Conservation (phyloP, 495 filamentous ascomycete species). For the Penicillium chermesinum region DNA sequence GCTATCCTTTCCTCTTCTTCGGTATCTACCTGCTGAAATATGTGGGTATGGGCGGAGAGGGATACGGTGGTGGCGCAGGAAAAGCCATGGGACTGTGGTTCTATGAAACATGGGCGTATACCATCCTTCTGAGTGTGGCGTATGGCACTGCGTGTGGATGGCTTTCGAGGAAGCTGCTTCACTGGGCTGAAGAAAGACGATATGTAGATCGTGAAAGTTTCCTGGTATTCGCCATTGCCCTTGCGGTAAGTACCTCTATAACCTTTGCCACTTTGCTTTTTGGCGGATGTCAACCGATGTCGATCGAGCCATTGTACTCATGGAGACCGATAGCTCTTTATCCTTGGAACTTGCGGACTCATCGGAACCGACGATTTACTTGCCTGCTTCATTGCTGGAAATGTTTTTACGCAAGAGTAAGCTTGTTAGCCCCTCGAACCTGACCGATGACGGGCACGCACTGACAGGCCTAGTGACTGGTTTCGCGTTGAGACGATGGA, state of each 20-base stretch:
- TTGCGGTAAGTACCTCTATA: constrained; percentile 54
- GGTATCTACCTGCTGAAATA: constrained; percentile 81
- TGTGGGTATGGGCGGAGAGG: constrained; percentile 52
- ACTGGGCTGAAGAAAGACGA: constrained; percentile 75
- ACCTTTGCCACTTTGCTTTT: too few relatives aligned
- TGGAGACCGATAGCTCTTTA: constrained; percentile 53
- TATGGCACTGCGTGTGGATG: constrained; percentile 78
- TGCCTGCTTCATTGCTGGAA: constrained; percentile 91
- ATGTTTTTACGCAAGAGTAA: constrained; percentile 80
- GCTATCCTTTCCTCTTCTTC: constrained; percentile 86
- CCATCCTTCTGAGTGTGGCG: constrained; percentile 68
- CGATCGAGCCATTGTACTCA: constrained; percentile 8
- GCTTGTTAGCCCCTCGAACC: constrained; percentile 7
- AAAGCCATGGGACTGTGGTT: constrained; percentile 80
- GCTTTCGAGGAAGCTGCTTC: constrained; percentile 73
- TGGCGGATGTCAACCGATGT: constrained; percentile 11
- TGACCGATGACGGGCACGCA: constrained; percentile 11
- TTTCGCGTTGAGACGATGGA: constrained; percentile 84
- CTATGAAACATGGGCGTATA: constrained; percentile 81
- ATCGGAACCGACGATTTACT: constrained; percentile 90
- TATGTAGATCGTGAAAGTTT: constrained; percentile 91
- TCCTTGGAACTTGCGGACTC: constrained; percentile 81
- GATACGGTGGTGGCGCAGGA: constrained; percentile 51
- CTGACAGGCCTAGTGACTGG: constrained; percentile 84
- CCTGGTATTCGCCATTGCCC: constrained; percentile 78